These are phyloP conservation scores for Nidularia pulvinata DNA, from an alignment of 768 basidiomycete species.

Conservation along the genomic window DNA sequence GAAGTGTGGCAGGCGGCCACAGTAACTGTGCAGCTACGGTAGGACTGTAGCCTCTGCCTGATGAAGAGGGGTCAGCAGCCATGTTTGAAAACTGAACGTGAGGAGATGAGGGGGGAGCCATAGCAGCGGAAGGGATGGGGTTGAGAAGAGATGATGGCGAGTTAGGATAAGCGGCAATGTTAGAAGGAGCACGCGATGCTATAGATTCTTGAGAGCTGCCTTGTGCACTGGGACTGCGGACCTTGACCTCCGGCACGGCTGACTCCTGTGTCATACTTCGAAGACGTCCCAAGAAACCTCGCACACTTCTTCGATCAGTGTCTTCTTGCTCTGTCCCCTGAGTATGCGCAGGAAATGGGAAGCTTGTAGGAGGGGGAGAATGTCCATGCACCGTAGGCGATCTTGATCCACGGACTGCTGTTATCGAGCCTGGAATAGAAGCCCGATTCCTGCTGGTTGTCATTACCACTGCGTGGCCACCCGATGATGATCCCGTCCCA, in stretches of 20 bases:
- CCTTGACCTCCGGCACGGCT: constrained; percentile 7
- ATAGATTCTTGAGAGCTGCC: constrained; percentile 3
- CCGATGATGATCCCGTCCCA: constrained; percentile 6
- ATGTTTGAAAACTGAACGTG: constrained; percentile 8
- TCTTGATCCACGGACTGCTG: no score
- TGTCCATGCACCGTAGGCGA: constrained; percentile 10
- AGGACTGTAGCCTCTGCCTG: constrained; percentile 6
- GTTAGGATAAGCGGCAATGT: constrained; percentile 2
- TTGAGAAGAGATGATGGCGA: constrained; percentile 20
- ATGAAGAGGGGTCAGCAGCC: constrained; percentile 4
- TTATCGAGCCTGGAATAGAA: no score
- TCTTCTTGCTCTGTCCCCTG: constrained; percentile 8
- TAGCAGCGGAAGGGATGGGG: constrained; percentile 11
- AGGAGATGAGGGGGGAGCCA: constrained; percentile 5
- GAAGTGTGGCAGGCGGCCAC: constrained; percentile 22
- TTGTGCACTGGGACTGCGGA: constrained; percentile 1
- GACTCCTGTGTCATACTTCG: constrained; percentile 9
- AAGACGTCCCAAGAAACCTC: constrained; percentile 12
- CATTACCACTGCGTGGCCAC: constrained; percentile 3
- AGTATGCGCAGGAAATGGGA: constrained; percentile 9
- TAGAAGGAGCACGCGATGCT: no score
- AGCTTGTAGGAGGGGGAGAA: constrained; percentile 11
- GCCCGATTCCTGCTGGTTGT: no score
- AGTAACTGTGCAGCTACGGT: constrained; percentile 1
- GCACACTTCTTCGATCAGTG: constrained; percentile 7